Conservation (phyloP, 208 protist genomes). For the Trypanosoma platydactyli region DNA sequence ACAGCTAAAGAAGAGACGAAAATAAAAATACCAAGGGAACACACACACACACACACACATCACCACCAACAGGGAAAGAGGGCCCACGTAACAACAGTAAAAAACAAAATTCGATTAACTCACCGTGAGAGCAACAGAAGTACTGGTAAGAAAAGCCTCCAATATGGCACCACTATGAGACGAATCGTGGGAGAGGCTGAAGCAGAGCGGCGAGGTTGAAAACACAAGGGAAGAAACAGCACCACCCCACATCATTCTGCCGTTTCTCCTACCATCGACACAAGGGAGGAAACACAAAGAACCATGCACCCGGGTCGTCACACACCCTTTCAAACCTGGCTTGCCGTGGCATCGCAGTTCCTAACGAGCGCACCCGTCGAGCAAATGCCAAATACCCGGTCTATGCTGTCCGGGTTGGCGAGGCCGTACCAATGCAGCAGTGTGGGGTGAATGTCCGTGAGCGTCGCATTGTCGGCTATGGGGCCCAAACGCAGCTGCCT, state of each 20-base stretch:
- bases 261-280: too few species aligned
- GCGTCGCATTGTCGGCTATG: slow-evolving; percentile 25
- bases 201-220: too few species aligned
- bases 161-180: too few species aligned
- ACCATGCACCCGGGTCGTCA: too few species aligned
- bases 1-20: slow-evolving; percentile 7
- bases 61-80: too few species aligned
- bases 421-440: slow-evolving; percentile 60
- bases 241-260: too few species aligned
- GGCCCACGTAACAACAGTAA: slow-evolving; percentile 11
- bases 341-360: slow-evolving; percentile 46
- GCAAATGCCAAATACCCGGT: slow-evolving; percentile 55
- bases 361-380: slow-evolving; percentile 43
- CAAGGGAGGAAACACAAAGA: too few species aligned
- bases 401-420: background rate
- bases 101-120: background rate
- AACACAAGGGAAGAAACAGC: too few species aligned
- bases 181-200: too few species aligned
- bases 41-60: slow-evolving; percentile 2
- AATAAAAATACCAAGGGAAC: slow-evolving; percentile 11
- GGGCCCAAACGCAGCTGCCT: slow-evolving; percentile 47
- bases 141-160: too few species aligned
- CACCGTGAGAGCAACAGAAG: background rate
- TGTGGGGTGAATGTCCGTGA: slow-evolving; percentile 47
- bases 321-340: slow-evolving; percentile 9